Evolutionary conservation across 129 eudicot species (phyloP).

Genomic region (Tagetes erecta): DNA sequence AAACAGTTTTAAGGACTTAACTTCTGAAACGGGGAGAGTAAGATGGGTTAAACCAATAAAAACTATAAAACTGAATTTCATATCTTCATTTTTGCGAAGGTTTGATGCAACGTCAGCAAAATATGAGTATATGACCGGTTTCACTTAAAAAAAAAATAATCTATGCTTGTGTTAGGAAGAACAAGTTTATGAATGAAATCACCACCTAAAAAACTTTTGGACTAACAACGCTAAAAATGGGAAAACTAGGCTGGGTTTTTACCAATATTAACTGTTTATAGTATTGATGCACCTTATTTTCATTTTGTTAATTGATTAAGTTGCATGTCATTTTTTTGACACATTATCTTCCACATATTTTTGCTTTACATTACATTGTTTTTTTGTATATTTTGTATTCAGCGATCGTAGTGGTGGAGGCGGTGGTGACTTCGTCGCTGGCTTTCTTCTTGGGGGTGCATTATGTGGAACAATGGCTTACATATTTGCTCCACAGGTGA

Average conservation of each 20-base stretch:
- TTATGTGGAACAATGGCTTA: slow-evolving; percentile 73
- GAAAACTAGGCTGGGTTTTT: background rate
- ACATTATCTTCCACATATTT: background rate
- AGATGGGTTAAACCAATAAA: too few species aligned
- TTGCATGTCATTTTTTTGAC: background rate
- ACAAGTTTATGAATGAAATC: background rate
- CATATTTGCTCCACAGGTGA: slow-evolving; percentile 89
- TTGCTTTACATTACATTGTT: background rate
- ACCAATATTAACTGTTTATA: background rate
- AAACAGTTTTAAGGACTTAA: too few species aligned
- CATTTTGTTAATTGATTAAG: background rate
- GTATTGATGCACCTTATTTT: background rate
- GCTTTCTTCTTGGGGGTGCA: slow-evolving; percentile 84
- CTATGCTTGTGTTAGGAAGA: background rate
- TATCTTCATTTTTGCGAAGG: too few species aligned
- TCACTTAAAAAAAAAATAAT: too few species aligned
- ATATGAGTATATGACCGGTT: background rate
- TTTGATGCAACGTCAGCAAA: too few species aligned
- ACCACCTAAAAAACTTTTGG: background rate
- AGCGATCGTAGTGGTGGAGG: slow-evolving; percentile 66
- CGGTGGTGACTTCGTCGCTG: slow-evolving; percentile 72
- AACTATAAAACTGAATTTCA: too few species aligned
- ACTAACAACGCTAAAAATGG: background rate
- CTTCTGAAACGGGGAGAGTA: too few species aligned
- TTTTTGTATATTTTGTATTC: slow-evolving; percentile 15